phyloP scores from a whole-genome alignment of 305 asterid genomes.

The Fraxinus ornus region DNA sequence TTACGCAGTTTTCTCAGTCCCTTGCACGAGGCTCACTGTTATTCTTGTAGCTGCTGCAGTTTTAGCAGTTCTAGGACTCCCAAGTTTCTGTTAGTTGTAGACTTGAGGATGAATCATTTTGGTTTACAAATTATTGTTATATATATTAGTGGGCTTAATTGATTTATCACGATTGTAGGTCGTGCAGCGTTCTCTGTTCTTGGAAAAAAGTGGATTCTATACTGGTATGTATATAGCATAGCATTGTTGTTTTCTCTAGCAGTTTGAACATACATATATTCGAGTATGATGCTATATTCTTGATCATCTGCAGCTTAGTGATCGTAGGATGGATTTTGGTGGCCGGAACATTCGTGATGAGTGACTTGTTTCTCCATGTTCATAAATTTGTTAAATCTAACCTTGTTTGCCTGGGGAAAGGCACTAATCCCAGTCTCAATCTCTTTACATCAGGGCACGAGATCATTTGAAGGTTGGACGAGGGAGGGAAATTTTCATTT shows the following conservation, averaged over 20 bases:
- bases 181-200: slow-evolving; percentile 34
- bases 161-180: neutral
- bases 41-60: slow-evolving; percentile 20
- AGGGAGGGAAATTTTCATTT: neutral
- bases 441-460: neutral
- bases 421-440: neutral
- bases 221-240: slow-evolving; percentile 22
- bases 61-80: slow-evolving; percentile 26
- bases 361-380: slow-evolving; percentile 33
- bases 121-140: neutral
- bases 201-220: slow-evolving; percentile 26
- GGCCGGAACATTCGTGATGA: slow-evolving; percentile 24
- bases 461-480: neutral
- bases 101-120: neutral
- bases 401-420: neutral
- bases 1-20: neutral
- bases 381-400: slow-evolving; percentile 21
- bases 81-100: slow-evolving; percentile 8
- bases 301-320: slow-evolving; percentile 25
- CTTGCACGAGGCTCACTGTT: slow-evolving; percentile 22
- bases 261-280: neutral
- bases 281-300: neutral
- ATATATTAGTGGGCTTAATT: neutral
- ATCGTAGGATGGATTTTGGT: slow-evolving; percentile 37
- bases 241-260: neutral